phyloP scores from a whole-genome alignment of 768 basidiomycete species.

The Sporobolomyces pararoseus region DNA sequence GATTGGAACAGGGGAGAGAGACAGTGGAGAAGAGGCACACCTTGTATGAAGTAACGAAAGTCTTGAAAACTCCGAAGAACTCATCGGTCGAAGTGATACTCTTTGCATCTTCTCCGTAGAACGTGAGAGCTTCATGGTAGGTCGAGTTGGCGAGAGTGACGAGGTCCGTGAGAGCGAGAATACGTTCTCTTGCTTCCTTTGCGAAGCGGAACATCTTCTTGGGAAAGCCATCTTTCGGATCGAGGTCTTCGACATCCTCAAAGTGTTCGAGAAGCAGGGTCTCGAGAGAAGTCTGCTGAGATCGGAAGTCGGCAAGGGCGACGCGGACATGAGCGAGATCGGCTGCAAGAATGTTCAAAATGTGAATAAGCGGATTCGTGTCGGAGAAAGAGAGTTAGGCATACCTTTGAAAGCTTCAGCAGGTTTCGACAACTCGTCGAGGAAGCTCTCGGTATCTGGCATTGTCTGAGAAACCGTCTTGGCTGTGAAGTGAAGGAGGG shows the following conservation, averaged over 20 bases:
- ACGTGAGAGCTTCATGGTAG: conserved; percentile 77
- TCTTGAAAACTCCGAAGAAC: conserved; percentile 96
- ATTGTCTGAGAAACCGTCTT: conserved; percentile 82
- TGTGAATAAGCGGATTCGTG: neutral
- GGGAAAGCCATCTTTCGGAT: conserved; percentile 67
- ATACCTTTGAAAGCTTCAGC: conserved; percentile 88
- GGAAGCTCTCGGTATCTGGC: conserved; percentile 76
- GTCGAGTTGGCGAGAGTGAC: conserved; percentile 78
- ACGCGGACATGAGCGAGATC: conserved; percentile 82
- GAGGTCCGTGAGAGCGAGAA: conserved; percentile 81
- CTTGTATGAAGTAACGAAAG: conserved; percentile 83
- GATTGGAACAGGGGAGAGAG: no score
- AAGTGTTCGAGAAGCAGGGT: conserved; percentile 75
- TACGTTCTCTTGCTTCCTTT: conserved; percentile 65
- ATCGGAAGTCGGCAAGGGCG: conserved; percentile 65
- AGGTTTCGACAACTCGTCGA: conserved; percentile 82
- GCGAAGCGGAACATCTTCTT: conserved; percentile 89
- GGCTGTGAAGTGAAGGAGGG: conserved; percentile 89
- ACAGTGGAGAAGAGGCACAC: conserved; percentile 42
- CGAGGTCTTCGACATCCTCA: conserved; percentile 59
- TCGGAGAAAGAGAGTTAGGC: conserved; percentile 15
- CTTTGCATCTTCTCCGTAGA: conserved; percentile 77
- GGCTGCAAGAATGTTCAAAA: conserved; percentile 53
- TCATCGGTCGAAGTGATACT: conserved; percentile 63
- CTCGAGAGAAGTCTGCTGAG: conserved; percentile 60